A percentile compares a stretch with the other conserved stretches of the same genome.
Evolutionary conservation across 768 basidiomycete species (phyloP).

Genomic region (Steccherinum ochraceum): DNA sequence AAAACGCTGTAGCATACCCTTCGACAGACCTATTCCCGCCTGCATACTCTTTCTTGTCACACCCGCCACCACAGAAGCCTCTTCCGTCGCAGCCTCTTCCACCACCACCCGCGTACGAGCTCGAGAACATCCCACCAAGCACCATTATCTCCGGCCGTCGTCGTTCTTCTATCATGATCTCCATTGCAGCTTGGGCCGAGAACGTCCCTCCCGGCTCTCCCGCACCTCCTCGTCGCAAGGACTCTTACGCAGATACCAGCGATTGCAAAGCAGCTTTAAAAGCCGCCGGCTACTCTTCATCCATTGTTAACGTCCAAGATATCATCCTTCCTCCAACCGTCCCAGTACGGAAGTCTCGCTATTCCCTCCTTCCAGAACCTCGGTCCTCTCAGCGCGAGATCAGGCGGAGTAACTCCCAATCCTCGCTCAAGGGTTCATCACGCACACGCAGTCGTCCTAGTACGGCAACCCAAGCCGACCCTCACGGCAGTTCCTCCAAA

Average conservation of each 20-base stretch:
- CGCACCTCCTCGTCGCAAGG: slow-evolving; percentile 7
- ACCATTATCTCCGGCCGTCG: neutral
- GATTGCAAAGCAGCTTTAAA: slow-evolving; percentile 5
- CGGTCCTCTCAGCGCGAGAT: neutral
- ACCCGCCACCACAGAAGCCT: neutral
- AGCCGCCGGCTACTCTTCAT: slow-evolving; percentile 8
- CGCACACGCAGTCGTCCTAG: neutral
- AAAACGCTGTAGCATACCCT: neutral
- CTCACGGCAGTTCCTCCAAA: neutral
- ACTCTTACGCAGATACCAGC: neutral
- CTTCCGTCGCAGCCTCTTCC: neutral
- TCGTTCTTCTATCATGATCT: neutral
- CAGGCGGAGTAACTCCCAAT: neutral
- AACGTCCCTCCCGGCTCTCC: slow-evolving; percentile 11
- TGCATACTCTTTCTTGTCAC: neutral
- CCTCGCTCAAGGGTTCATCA: neutral
- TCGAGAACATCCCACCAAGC: neutral
- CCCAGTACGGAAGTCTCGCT: neutral
- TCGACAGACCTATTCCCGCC: neutral
- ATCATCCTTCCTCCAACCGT: slow-evolving; percentile 1
- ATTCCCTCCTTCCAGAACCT: neutral
- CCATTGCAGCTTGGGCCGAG: slow-evolving; percentile 10
- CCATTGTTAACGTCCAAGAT: slow-evolving; percentile 7
- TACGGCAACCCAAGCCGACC: neutral
- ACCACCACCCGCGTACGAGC: neutral